Base-by-base conservation (phyloP, 345 rosid genomes). In the Camelina neglecta region DNA sequence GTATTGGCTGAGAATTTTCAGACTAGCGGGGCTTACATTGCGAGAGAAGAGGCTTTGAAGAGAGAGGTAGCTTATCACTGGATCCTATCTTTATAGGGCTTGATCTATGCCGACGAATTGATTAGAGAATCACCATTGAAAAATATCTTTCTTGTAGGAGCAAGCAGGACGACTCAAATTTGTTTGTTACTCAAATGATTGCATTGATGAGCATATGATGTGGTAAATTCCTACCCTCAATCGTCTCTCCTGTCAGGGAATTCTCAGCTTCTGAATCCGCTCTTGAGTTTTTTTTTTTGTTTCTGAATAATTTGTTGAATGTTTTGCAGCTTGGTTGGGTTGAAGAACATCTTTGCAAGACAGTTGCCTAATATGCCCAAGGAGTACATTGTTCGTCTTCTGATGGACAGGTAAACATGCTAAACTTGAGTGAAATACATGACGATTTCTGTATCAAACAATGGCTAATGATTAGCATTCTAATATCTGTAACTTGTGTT, bases 351-450 rank as follows among this genome's bases (percentile, higher is more conserved):
- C 75, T 93, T 96, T 89, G 90, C 96, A 50, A 88, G 91, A 82
- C 99, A 96, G 75, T 85, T 96, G 66, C 98, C 99, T 55, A 96
- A 96, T 81, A 96, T 96, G 99, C 99, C 99, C 3, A 96, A 91
- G 81, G 99, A 96, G 84, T 96, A 96, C 73, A 93, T 96, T 70
- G 99, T 96, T 70, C 98, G 98, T 15, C 99, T 96, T 81, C 86
- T 96, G 62, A 96, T 96, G 99, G 99, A 96, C 83, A 93, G 99
- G 99, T 96, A 81, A 50, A 42, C 16, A 10, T 50, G 26, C 48
- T 71, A 24, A 24, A 56, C 54, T 53, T 2, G n/a, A 41, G 18
- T 75, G 51, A 21, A 41, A 33, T 11, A 63, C 63, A 20, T 35
- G 7, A 35, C 7, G 2, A 1, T 1, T 50, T 18, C 20, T 50